Evolutionary conservation across 257 asterid species (phyloP).

Genomic region (Solanum chmielewskii): DNA sequence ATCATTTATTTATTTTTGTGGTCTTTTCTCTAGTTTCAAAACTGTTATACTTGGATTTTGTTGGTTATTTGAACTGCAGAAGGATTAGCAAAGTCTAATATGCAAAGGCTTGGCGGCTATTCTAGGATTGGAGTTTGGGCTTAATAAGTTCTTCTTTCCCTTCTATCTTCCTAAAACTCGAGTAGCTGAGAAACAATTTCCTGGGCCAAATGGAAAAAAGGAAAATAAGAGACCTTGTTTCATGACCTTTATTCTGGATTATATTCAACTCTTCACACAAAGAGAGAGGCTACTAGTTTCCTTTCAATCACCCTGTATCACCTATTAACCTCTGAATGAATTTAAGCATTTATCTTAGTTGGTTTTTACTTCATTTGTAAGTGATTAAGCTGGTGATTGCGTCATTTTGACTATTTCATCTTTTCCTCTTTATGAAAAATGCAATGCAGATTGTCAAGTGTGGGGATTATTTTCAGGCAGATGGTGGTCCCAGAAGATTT

Average conservation of each 20-base stretch:
- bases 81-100: not conserved
- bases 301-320: not conserved
- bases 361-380: not conserved
- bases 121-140: not conserved
- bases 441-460: slow-evolving; percentile 70
- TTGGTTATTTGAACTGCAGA: not conserved
- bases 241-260: not conserved
- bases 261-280: not conserved
- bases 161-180: not conserved
- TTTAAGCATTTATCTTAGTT: not conserved
- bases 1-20: not conserved
- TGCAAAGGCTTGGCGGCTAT: not conserved
- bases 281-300: not conserved
- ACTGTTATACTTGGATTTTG: not conserved
- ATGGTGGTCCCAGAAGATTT: slow-evolving; percentile 77
- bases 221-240: not conserved
- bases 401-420: not conserved
- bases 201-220: not conserved
- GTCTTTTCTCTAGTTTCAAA: not conserved
- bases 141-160: not conserved
- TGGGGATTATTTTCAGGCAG: slow-evolving; percentile 92
- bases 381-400: not conserved
- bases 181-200: not conserved
- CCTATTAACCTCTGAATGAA: not conserved
- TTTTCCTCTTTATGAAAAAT: not conserved